Base-by-base conservation (phyloP, 2,329 filamentous ascomycete species). In the Torrubiellomyces zombiae region DNA sequence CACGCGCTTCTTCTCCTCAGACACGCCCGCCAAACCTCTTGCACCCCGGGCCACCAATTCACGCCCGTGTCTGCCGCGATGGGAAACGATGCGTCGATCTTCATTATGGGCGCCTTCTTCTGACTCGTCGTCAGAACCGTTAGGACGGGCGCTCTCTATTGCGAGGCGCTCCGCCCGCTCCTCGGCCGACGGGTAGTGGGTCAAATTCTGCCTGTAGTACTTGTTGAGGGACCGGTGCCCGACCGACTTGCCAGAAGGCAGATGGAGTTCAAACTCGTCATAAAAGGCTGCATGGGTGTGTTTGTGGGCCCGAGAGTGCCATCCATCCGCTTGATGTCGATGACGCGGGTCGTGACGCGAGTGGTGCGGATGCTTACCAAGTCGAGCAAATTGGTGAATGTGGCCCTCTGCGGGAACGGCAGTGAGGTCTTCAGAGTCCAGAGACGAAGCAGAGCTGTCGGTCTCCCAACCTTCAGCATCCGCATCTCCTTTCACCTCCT, bases 201-300 rank as follows among this genome's bases (percentile, higher is more conserved):
- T 73, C 21, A 98, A 61, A 52, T 95, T 95, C 56, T 98, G 89
- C 31, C 81, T 75, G 57, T 74, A 98, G 55, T 95, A 95, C 38
- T 68, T 74, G 44, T 79, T 76, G 27, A 93, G 55, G 6, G 81
- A 89, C 23, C 89, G 72, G 48, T 98, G 89, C 19, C 89, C 89
- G 18, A 91, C 83, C 6, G 79, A 78, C 32, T 79, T 76, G 26
- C 89, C 89, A 4, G 78, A 82, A 2, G 89, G 89, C 9, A 98
- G 68, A 44, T 98, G 83, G 26, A 98, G 66, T 50, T 95, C 89
- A 42, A 81, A 85, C 21, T 98, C 89, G 39, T 91, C 81, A 43
- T 91, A 75, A 48, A 91, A 93, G 13, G 81, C 79, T 18, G 81
- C 74, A 33, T 76, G 67, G 4, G 67, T 50, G 36, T 74, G 48